Base-by-base conservation (phyloP, 192 early-diverging fungal species). In the Lobosporangium transversale region DNA sequence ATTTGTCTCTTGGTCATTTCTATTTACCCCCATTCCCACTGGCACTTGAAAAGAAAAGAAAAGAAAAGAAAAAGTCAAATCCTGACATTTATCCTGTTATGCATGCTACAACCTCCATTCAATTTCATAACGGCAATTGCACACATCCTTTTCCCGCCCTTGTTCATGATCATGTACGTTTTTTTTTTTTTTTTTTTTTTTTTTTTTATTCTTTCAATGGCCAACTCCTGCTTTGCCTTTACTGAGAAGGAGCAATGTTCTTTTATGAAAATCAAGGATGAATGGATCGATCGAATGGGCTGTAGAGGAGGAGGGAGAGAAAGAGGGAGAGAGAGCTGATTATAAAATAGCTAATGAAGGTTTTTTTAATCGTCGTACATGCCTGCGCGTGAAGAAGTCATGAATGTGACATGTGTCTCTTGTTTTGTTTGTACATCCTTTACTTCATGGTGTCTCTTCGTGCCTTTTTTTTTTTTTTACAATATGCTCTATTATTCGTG, bases 91-190 rank as follows among this genome's bases (percentile, higher is more conserved):
- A 8, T 5, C 5, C 45, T n/a, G 11, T n/a, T 48, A 43, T 58
- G 56, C 56, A 58, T 58, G 24, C 42, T 42, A 58, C 42, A 45
- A 30, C 56, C 11, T 24, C 29, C 56, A 14, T 42, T 57, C 55
- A 42, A 26, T 42, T 12, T 40, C 33, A 56, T 18, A 12, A 44
- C 56, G 56, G 56, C 27, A 45, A 37, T 45, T 23, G 12, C 27
- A 45, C 56, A 10, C 20, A 21, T 58, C 56, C 56, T 14, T 7
- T 40, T 21, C 24, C n/a, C n/a, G n/a, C 56, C 56, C 40, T 44
- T 58, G 56, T 56, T 23, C 35, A 56, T 23, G 32, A 14, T 27
- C 56, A 58, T 45, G 56, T 58, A 58, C 26, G 56, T 58, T 45
- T 5, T 35, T 45, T 44, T 18, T 1, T 2, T 4, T 4, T 26